phyloP scores from a whole-genome alignment of 2,329 filamentous ascomycete species.

The Colletotrichum sp. region DNA sequence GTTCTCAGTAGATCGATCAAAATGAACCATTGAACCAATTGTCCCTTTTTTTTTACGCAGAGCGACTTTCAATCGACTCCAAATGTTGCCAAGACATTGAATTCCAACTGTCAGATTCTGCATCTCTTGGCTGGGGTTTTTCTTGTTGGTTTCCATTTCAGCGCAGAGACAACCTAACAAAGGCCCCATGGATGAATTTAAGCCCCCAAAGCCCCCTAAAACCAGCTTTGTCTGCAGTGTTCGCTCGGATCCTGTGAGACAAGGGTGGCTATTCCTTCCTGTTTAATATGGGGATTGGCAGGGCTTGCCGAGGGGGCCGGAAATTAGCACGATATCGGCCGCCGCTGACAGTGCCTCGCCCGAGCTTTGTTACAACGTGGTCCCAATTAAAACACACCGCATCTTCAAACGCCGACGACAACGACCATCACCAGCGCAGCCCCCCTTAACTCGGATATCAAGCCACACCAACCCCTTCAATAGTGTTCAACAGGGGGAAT shows the following conservation, averaged over 20 bases:
- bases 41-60: background rate
- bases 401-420: background rate
- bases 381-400: constrained; percentile 19
- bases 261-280: constrained; percentile 12
- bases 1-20: background rate
- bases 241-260: background rate
- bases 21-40: background rate
- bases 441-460: background rate
- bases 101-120: background rate
- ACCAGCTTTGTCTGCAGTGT: background rate
- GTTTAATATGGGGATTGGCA: constrained; percentile 1
- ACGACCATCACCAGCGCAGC: background rate
- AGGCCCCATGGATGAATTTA: background rate
- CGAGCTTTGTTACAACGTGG: constrained; percentile 13
- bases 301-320: constrained; percentile 6
- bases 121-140: background rate
- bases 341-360: background rate
- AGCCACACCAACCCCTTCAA: background rate
- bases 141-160: background rate
- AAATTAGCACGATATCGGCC: constrained; percentile 10
- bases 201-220: background rate
- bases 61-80: background rate
- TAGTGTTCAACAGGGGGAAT: background rate
- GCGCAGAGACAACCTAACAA: background rate
- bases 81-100: background rate